Base-by-base conservation (phyloP, 768 basidiomycete species). In the Tricholoma saponaceum region DNA sequence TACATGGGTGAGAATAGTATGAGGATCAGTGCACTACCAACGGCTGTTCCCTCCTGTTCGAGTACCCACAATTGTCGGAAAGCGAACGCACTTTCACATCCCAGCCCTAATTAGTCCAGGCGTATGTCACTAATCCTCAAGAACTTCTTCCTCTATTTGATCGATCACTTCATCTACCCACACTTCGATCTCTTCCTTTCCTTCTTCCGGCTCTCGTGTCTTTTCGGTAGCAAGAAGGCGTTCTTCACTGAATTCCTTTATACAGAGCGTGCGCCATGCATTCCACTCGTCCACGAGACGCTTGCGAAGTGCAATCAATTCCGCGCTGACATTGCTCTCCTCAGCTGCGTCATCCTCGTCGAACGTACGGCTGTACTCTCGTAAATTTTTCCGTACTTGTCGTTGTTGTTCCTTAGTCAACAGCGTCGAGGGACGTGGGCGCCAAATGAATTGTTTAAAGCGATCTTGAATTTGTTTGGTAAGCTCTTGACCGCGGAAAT, bases 371-470 rank as follows among this genome's bases (percentile, higher is more conserved):
- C 92, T 91, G 78, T 86, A 96, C 71, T 98, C 95, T 57, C 89
- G 86, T 62, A 98, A 80, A 69, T 92, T 96, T 74, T 86, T 89
- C 58, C 92, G 84, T 57, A 99, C 84, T 52, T 82, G 83, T 62
- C 86, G 86, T 67, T 97, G 93, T 59, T 94, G 85, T 52, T 97
- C 95, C 69, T 89, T 92, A 50, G 85, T 80, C 57, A 99, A 79
- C 52, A 98, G 75, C 3, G 92, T 89, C 10, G 86, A 83, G 4
- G 97, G 93, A n/a, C 97, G 88, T 23, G 96, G 95, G 33, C 97
- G 87, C 96, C 96, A 99, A 60, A 98, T 83, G 74, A 98, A 94
- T 72, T 99, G 97, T 78, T 99, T 99, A 84, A 99, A 98, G 56
- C 89, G 85, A 69, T 98, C 97, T 60, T 90, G 78, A 57, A 94